phyloP scores from a whole-genome alignment of 2,329 filamentous ascomycete species.

The Xylaria sp. region DNA sequence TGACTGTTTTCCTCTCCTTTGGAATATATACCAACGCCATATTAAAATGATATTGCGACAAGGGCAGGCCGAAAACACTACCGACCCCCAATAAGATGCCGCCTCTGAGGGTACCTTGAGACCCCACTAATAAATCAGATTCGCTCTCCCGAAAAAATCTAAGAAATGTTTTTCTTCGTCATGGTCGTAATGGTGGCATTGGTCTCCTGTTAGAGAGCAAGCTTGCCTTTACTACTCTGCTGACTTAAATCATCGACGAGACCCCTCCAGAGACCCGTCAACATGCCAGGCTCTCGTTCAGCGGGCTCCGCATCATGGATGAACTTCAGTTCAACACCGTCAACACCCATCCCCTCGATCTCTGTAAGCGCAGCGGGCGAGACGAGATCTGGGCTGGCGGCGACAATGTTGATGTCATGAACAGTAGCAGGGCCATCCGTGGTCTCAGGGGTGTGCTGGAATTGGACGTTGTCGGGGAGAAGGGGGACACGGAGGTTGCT shows the following conservation, averaged over 20 bases:
- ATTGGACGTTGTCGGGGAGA: slow-evolving; percentile 62
- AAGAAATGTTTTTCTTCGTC: slow-evolving; percentile 20
- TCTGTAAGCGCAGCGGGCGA: slow-evolving; percentile 59
- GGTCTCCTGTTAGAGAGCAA: slow-evolving; percentile 34
- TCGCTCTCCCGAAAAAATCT: not conserved
- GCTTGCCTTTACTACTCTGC: slow-evolving; percentile 36
- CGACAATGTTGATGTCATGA: slow-evolving; percentile 61
- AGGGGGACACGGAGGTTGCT: slow-evolving; percentile 61
- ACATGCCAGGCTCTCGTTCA: slow-evolving; percentile 51
- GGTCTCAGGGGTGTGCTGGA: slow-evolving; percentile 51
- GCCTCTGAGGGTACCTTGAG: not conserved
- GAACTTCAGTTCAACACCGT: slow-evolving; percentile 62
- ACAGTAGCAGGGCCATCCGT: slow-evolving; percentile 48
- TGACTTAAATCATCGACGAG: slow-evolving; percentile 55
- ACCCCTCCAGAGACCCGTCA: slow-evolving; percentile 62
- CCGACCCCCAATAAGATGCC: not conserved
- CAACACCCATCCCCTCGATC: slow-evolving; percentile 63
- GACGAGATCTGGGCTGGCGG: slow-evolving; percentile 59
- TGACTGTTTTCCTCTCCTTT: not conserved
- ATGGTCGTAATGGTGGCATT: slow-evolving; percentile 14
- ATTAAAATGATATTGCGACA: slow-evolving; percentile 22
- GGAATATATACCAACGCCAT: slow-evolving; percentile 13
- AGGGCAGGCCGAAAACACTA: not conserved
- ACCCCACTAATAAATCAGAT: slow-evolving; percentile 1
- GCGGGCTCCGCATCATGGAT: slow-evolving; percentile 46